phyloP scores from a whole-genome alignment of 768 basidiomycete species.

The Cytidiella melzeri region DNA sequence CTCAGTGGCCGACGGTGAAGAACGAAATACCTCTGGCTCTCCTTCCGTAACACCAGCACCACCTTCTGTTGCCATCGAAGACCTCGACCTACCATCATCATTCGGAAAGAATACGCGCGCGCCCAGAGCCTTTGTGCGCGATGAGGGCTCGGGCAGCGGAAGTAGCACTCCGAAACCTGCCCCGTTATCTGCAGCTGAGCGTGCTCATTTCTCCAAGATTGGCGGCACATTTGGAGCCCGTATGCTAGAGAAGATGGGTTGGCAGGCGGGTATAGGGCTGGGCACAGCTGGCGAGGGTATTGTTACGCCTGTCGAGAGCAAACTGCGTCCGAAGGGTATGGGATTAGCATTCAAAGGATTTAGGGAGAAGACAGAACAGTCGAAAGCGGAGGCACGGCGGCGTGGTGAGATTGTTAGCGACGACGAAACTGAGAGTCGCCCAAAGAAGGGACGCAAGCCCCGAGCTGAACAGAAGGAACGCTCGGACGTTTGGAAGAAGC shows the following conservation, averaged over 20 bases:
- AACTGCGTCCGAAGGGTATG: slow-evolving; percentile 77
- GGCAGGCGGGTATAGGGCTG: slow-evolving; percentile 78
- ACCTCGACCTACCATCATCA: slow-evolving; percentile 33
- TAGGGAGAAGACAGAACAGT: slow-evolving; percentile 82
- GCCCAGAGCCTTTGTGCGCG: slow-evolving; percentile 52
- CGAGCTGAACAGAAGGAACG: slow-evolving; percentile 50
- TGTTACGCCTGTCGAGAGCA: slow-evolving; percentile 81
- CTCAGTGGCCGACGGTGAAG: slow-evolving; percentile 9
- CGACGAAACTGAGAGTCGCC: slow-evolving; percentile 50
- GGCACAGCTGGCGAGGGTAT: slow-evolving; percentile 76
- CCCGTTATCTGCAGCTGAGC: slow-evolving; percentile 58
- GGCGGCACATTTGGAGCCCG: slow-evolving; percentile 76
- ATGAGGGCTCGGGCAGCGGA: slow-evolving; percentile 28
- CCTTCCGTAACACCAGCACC: slow-evolving; percentile 36
- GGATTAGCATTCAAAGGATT: slow-evolving; percentile 87
- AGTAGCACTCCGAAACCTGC: slow-evolving; percentile 37
- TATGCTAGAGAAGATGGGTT: slow-evolving; percentile 94
- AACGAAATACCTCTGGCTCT: slow-evolving; percentile 5
- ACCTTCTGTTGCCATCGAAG: slow-evolving; percentile 17
- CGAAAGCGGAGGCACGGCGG: slow-evolving; percentile 71
- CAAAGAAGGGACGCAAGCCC: slow-evolving; percentile 46
- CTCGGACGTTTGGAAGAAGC: slow-evolving; percentile 80
- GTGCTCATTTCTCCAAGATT: slow-evolving; percentile 79
- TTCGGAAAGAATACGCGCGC: slow-evolving; percentile 32
- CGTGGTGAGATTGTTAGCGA: slow-evolving; percentile 72